Conservation (phyloP, 1,284 basidiomycete genomes). For the Heterobasidion parviporum region DNA sequence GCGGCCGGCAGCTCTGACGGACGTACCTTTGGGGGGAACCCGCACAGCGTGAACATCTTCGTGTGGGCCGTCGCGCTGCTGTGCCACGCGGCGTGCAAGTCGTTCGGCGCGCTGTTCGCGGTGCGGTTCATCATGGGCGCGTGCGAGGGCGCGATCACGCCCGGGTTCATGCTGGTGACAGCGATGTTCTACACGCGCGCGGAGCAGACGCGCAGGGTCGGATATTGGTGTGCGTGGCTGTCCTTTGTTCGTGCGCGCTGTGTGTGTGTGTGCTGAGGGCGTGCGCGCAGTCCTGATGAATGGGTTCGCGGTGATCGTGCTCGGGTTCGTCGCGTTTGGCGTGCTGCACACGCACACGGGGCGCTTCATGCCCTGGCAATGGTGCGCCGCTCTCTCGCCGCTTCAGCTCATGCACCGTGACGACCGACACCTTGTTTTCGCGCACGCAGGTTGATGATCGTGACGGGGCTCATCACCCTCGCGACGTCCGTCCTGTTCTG, state of each 20-base stretch:
- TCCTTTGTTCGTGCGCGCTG: not conserved
- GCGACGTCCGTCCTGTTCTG: constrained; percentile 45
- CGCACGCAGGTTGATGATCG: constrained; percentile 56
- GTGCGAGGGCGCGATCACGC: constrained; percentile 74
- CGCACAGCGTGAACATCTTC: constrained; percentile 53
- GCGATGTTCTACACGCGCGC: constrained; percentile 75
- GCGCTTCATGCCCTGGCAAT: constrained; percentile 61
- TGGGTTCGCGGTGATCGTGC: constrained; percentile 34
- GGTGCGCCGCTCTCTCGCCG: constrained; percentile 25
- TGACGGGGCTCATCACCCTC: constrained; percentile 59
- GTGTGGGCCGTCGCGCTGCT: constrained; percentile 59
- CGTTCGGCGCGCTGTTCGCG: constrained; percentile 61
- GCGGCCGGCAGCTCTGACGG: not conserved
- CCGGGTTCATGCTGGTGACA: constrained; percentile 59
- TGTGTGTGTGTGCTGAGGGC: not conserved
- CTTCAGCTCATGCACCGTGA: not conserved
- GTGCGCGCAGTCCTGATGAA: constrained; percentile 12
- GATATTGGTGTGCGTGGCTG: constrained; percentile 63
- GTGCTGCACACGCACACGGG: constrained; percentile 48
- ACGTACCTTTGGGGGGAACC: not conserved
- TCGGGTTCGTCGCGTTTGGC: constrained; percentile 66
- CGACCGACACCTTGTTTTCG: not conserved
- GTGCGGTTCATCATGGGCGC: constrained; percentile 62
- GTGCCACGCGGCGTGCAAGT: constrained; percentile 63
- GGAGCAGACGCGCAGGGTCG: constrained; percentile 66